Conservation (phyloP, 2,329 filamentous ascomycete genomes). For the Talaromyces atroroseus region DNA sequence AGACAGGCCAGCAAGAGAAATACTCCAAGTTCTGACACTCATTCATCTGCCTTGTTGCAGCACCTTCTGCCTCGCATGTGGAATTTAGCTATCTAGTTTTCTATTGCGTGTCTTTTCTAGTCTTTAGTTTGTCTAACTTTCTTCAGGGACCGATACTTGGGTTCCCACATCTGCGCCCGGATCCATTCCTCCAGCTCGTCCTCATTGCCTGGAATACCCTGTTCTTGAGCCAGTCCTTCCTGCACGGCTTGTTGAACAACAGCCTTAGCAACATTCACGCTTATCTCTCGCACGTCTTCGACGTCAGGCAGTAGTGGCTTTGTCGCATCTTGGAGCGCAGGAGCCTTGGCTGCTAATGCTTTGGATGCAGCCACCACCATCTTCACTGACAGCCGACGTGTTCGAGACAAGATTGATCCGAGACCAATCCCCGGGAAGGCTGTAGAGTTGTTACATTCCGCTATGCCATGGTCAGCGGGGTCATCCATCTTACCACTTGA, state of each 20-base stretch:
- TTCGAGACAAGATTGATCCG: constrained; percentile 65
- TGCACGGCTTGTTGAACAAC: constrained; percentile 67
- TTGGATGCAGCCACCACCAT: constrained; percentile 78
- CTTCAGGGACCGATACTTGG: constrained; percentile 29
- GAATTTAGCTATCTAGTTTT: too few species aligned
- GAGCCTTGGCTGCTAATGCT: constrained; percentile 64
- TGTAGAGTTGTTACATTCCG: constrained; percentile 64
- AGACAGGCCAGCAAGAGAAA: too few species aligned
- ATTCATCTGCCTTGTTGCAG: too few species aligned
- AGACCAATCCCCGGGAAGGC: constrained; percentile 83
- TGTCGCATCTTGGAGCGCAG: constrained; percentile 59
- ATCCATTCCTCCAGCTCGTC: constrained; percentile 35
- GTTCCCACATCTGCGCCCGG: constrained; percentile 38
- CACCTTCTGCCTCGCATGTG: too few species aligned
- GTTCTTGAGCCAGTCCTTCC: constrained; percentile 62
- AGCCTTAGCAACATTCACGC: constrained; percentile 67
- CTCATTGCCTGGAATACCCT: constrained; percentile 54
- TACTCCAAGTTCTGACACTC: too few species aligned
- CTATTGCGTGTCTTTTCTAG: too few species aligned
- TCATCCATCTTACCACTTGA: background rate
- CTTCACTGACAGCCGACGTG: constrained; percentile 62
- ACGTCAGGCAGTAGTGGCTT: constrained; percentile 72
- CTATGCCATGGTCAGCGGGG: too few species aligned
- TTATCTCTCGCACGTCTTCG: constrained; percentile 66
- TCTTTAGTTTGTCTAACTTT: background rate